Base-by-base conservation (phyloP, 352 stramenopile genomes). In the Salisapilia sapeloensis region DNA sequence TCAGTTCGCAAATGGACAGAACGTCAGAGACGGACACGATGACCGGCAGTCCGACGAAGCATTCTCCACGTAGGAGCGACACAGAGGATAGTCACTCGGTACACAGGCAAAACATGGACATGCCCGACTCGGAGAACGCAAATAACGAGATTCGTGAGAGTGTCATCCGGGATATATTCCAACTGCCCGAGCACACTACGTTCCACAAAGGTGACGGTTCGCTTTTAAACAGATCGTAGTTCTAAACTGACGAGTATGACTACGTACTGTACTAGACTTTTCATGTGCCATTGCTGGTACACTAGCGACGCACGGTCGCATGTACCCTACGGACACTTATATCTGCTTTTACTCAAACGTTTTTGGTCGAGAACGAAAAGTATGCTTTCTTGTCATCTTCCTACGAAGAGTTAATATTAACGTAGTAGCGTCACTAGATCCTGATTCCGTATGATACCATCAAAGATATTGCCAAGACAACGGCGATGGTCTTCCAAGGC, bases 291-390 rank as follows among this genome's bases (percentile, higher is more conserved):
- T 86, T 34, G 62, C 71, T 11, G 63, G 61, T 22, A 76, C 69
- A 38, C 57, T 89, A 31, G 63, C 67, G 45, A 85, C 84, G 70
- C 74, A 90, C 52, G 74, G 74, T 30, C 70, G 74, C 40, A 90
- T 90, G 74, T 90, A 90, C 59, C 74, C 74, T 24, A 83, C 70
- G 27, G 70, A 60, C 34, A 54, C 67, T 13, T 65, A 83, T 43
- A 56, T 84, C 28, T 90, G 74, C 51, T 90, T 90, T 38, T 86
- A 90, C 58, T 86, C 74, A 35, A 86, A 86, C 38, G 61, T 86
- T 22, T 86, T 90, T 53, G 74, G 70, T 25, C 70, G 69, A 40
- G 74, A 90, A 49, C 69, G 67, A 54, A 90, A 90, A 59, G 61
- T 77, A 37, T n/a, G n/a, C n/a, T n/a, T n/a, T n/a, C n/a, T n/a